Evolutionary conservation across 768 basidiomycete genomes (phyloP).

Genomic region (Floccularia luteovirens): DNA sequence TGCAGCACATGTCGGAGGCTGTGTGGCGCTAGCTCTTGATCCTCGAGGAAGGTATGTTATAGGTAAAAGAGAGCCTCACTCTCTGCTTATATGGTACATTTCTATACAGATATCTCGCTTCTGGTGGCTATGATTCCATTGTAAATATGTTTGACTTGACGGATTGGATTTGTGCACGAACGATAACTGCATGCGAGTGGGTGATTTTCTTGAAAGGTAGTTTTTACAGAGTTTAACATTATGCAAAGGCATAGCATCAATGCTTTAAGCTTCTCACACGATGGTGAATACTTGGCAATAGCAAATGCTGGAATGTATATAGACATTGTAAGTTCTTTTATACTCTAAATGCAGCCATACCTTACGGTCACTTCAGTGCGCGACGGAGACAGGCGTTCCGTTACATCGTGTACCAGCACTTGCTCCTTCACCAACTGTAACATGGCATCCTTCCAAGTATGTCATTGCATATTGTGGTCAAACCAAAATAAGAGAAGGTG

Average conservation of each 20-base stretch:
- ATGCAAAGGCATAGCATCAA: slow-evolving; percentile 57
- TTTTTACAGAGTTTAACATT: slow-evolving; percentile 4
- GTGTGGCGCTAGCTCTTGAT: slow-evolving; percentile 67
- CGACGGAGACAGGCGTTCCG: slow-evolving; percentile 68
- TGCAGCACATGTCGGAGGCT: slow-evolving; percentile 78
- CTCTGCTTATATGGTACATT: slow-evolving; percentile 2
- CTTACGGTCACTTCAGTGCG: slow-evolving; percentile 41
- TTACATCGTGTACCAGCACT: slow-evolving; percentile 72
- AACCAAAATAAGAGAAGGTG: slow-evolving; percentile 57
- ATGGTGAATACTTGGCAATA: slow-evolving; percentile 79
- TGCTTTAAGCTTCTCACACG: slow-evolving; percentile 71
- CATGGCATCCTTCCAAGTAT: slow-evolving; percentile 79
- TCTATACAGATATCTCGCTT: slow-evolving; percentile 56
- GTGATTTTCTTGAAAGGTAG: slow-evolving; percentile 16
- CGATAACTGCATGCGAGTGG: slow-evolving; percentile 77
- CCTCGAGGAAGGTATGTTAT: slow-evolving; percentile 73
- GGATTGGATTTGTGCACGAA: slow-evolving; percentile 77
- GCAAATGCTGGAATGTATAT: slow-evolving; percentile 67
- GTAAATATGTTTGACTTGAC: slow-evolving; percentile 73
- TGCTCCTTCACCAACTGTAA: slow-evolving; percentile 65
- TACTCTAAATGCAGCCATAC: background rate
- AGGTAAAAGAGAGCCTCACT: slow-evolving; percentile 4
- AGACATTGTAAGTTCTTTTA: slow-evolving; percentile 56
- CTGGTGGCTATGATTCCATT: slow-evolving; percentile 77
- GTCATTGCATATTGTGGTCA: slow-evolving; percentile 81